These are phyloP conservation scores for Mucuna pruriens DNA, from an alignment of 306 rosid species.

Conservation along the genomic window DNA sequence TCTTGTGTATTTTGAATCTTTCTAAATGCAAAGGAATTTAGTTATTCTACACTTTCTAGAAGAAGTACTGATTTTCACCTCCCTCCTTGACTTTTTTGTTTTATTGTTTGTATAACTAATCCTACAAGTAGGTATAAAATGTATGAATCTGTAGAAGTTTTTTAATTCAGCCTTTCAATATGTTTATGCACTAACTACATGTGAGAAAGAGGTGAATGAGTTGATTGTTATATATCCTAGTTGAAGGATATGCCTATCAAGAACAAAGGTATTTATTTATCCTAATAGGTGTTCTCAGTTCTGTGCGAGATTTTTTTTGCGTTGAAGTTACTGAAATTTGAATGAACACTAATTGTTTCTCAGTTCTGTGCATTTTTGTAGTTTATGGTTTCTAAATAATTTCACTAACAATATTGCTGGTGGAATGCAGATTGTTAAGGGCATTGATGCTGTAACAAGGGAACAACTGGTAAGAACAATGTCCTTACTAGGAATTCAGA, in stretches of 20 bases:
- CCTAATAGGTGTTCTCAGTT: neutral
- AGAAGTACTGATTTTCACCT: neutral
- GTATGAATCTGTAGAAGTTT: neutral
- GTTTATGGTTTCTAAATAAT: slow-evolving; percentile 19
- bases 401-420: slow-evolving; percentile 30
- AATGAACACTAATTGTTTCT: neutral
- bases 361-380: slow-evolving; percentile 21
- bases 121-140: neutral
- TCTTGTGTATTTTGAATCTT: slow-evolving; percentile 4
- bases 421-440: slow-evolving; percentile 84
- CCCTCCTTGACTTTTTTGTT: neutral
- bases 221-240: neutral
- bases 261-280: neutral
- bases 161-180: neutral
- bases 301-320: neutral
- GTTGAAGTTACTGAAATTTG: neutral
- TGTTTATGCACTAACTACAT: neutral
- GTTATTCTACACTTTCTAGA: slow-evolving; percentile 11
- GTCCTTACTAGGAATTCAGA: slow-evolving; percentile 77
- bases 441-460: slow-evolving; percentile 93
- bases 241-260: neutral
- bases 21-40: slow-evolving; percentile 12
- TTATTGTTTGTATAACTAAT: slow-evolving; percentile 1
- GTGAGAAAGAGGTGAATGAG: neutral
- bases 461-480: slow-evolving; percentile 83